These are phyloP conservation scores for Bacidia gigantensis DNA, from an alignment of 495 filamentous ascomycete species.

Conservation along the genomic window DNA sequence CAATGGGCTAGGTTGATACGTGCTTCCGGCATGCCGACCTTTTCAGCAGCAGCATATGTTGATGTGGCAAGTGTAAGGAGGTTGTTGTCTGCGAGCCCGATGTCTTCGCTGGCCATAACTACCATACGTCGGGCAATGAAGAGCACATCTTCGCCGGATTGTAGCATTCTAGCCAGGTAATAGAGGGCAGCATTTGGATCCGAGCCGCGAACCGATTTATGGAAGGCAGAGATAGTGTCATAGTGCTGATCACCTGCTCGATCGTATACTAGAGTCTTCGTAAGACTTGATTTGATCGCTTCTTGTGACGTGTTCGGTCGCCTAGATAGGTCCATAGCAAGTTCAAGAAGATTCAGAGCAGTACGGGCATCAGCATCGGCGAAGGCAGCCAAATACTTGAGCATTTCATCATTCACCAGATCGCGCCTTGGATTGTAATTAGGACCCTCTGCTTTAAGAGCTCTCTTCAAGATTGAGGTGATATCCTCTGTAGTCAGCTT, in stretches of 20 bases:
- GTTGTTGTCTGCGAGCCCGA: constrained; percentile 79
- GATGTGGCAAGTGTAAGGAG: constrained; percentile 75
- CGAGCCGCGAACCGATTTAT: constrained; percentile 84
- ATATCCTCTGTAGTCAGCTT: constrained; percentile 62
- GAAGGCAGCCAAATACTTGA: constrained; percentile 70
- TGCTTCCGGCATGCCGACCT: constrained; percentile 87
- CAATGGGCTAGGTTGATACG: constrained; percentile 84
- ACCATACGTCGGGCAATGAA: constrained; percentile 87
- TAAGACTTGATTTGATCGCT: constrained; percentile 63
- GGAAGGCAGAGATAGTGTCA: constrained; percentile 90
- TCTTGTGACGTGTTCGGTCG: constrained; percentile 41
- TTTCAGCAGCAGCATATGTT: constrained; percentile 71
- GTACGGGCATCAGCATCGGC: constrained; percentile 86
- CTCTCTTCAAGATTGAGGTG: constrained; percentile 55
- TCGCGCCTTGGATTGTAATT: constrained; percentile 36
- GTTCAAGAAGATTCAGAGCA: constrained; percentile 80
- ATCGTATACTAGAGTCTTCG: constrained; percentile 88
- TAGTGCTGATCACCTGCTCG: constrained; percentile 89
- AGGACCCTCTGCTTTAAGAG: constrained; percentile 47
- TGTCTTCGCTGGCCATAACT: constrained; percentile 81
- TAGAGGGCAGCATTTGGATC: constrained; percentile 80
- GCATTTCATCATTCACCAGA: constrained; percentile 62
- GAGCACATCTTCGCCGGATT: constrained; percentile 84
- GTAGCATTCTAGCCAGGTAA: constrained; percentile 92
- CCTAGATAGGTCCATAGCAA: constrained; percentile 55